Base-by-base conservation (phyloP, 345 rosid genomes). In the Litchi chinensis region DNA sequence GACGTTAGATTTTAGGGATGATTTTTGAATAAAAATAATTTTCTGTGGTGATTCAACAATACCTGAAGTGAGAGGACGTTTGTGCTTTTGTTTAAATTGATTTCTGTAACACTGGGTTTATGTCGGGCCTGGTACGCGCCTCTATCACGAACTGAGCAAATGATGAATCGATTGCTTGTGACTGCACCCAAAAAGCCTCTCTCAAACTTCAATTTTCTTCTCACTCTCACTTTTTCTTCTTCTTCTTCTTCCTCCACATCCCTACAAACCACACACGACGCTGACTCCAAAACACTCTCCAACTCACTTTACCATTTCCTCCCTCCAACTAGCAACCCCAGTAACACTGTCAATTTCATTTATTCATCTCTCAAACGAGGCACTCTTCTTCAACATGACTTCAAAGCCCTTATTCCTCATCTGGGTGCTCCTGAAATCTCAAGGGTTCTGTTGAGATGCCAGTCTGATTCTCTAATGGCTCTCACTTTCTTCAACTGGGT, bases 381-480 rank as follows among this genome's bases (percentile, higher is more conserved):
- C 48, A 79, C 72, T 32, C 78, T 37, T 80, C 85, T 77, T 71
- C 82, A 68, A 12, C 64, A 43, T 48, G 76, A 79, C 71, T 77
- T 88, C 0, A 76, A 84, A 57, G 52, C 83, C 40, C 80, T 88
- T 46, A 80, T 90, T 79, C 87, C 90, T 73, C 88, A 82, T 73
- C 82, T 93, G 82, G 89, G 87, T 79, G 10, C 81, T 67, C 76
- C 73, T 78, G 92, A 89, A 68, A 85, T 93, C 74, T 86, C 91
- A 12, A 89, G 91, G 85, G 93, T 93, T 71, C 77, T 93, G 81
- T 82, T 88, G 78, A 80, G 94, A 81, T 89, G 88, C 81, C 95
- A 93, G 22, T 90, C 97, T 19, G 94, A 93, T 80, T 75, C 85
- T 65, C 39, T 74, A 74, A 84, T 85, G 10, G 92, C 94, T 60